phyloP scores from a whole-genome alignment of 163 green algal genomes.

The Chlamydomonas reinhardtii region DNA sequence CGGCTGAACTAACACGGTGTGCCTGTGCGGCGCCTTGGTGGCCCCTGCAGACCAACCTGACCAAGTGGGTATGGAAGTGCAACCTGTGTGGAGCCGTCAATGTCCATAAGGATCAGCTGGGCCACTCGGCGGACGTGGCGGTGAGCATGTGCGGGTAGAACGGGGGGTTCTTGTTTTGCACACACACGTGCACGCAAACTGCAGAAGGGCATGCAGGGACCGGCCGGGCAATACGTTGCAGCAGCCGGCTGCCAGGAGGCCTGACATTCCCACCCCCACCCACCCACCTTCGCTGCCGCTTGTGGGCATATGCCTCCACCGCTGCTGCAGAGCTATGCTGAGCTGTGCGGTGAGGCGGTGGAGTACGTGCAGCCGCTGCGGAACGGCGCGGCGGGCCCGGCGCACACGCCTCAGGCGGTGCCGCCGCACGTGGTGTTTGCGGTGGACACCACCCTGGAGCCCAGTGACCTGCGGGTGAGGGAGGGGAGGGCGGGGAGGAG shows the following conservation, averaged over 20 bases:
- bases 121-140: neutral
- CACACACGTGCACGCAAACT: no score
- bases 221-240: no score
- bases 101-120: conserved; percentile 39
- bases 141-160: neutral
- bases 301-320: neutral
- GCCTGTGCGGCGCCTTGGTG: no score
- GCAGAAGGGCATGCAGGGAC: no score
- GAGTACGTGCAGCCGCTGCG: conserved; percentile 40
- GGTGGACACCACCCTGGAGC: conserved; percentile 45
- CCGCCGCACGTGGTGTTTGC: neutral
- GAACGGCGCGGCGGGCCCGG: no score
- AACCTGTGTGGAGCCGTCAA: conserved; percentile 47
- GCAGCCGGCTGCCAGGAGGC: no score
- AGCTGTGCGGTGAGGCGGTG: conserved; percentile 48
- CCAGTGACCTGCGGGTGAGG: conserved; percentile 18
- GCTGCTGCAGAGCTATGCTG: conserved; percentile 28
- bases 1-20: no score
- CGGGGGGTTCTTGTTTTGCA: no score
- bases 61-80: conserved; percentile 52
- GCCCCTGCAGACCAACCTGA: conserved; percentile 21
- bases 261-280: no score
- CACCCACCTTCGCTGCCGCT: no score
- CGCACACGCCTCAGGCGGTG: neutral
- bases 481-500: neutral